A percentile compares a stretch with the other conserved stretches of the same genome.
phyloP scores from a whole-genome alignment of 257 asterid genomes.

The Anisodus tanguticus region DNA sequence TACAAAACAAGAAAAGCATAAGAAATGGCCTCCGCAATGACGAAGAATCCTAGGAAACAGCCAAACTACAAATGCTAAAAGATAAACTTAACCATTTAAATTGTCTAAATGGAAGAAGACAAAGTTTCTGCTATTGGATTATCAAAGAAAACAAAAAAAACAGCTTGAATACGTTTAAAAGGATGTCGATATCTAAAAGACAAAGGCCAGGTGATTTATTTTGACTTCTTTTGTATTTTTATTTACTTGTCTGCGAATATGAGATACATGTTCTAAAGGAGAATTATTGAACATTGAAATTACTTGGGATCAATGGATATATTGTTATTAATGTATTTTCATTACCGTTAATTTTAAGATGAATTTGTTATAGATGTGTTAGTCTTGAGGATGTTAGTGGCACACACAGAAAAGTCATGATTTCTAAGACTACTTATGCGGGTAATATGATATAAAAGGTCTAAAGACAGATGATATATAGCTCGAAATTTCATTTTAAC shows the following conservation, averaged over 20 bases:
- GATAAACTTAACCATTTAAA: background rate
- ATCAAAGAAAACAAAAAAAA: constrained; percentile 34
- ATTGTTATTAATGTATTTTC: too few relatives aligned
- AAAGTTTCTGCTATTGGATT: background rate
- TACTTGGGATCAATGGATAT: background rate
- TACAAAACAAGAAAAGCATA: constrained; percentile 1
- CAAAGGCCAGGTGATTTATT: constrained; percentile 30
- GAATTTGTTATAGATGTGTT: too few relatives aligned
- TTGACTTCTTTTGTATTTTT: constrained; percentile 27
- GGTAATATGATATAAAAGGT: background rate
- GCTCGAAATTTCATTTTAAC: background rate
- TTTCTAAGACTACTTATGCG: background rate
- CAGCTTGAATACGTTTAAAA: constrained; percentile 24
- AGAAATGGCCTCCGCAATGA: constrained; percentile 28
- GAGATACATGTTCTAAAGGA: background rate
- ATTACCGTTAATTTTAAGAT: background rate
- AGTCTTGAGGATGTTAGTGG: background rate
- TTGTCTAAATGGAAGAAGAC: constrained; percentile 29
- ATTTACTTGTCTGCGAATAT: background rate
- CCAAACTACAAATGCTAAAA: constrained; percentile 21
- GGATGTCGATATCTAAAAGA: background rate
- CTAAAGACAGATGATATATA: background rate
- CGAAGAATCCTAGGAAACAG: constrained; percentile 45
- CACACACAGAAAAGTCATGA: background rate
- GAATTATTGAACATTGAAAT: constrained; percentile 10